Evolutionary conservation across 1,284 basidiomycete species (phyloP).

Genomic region (Ganoderma lucidum): DNA sequence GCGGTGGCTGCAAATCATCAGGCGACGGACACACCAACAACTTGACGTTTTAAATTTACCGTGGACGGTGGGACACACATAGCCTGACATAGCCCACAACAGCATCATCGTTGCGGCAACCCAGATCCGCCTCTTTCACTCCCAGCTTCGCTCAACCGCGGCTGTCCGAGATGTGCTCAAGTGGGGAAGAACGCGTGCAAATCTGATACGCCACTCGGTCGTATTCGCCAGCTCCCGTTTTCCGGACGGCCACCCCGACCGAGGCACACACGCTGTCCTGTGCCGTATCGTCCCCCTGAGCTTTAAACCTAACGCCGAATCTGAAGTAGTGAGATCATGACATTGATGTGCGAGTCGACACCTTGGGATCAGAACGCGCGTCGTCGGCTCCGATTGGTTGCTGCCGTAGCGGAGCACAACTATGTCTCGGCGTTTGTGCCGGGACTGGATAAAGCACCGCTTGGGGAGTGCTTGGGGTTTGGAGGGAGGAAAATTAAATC

Average conservation of each 20-base stretch:
- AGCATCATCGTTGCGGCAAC: neutral
- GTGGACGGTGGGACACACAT: neutral
- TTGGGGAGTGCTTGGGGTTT: neutral
- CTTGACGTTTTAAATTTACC: conserved; percentile 1
- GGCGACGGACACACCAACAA: neutral
- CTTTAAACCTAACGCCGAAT: neutral
- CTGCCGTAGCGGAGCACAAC: neutral
- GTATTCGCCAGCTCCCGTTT: neutral
- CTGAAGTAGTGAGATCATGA: neutral
- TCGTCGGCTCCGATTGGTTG: conserved; percentile 4
- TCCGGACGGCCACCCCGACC: neutral
- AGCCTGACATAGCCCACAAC: conserved; percentile 7
- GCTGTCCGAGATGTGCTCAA: neutral
- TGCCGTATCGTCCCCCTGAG: neutral
- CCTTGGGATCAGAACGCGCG: neutral
- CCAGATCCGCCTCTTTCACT: neutral
- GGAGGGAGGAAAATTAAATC: neutral
- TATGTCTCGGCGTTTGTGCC: neutral
- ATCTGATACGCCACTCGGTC: neutral
- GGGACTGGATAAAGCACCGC: neutral
- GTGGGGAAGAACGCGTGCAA: neutral
- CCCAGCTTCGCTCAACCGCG: neutral
- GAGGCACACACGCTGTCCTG: neutral
- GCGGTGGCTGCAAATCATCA: conserved; percentile 9
- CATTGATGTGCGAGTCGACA: neutral